Evolutionary conservation across 306 rosid species (phyloP), one percentile per base, ranked within the genome.

Genomic region (Mimosa pudica): DNA sequence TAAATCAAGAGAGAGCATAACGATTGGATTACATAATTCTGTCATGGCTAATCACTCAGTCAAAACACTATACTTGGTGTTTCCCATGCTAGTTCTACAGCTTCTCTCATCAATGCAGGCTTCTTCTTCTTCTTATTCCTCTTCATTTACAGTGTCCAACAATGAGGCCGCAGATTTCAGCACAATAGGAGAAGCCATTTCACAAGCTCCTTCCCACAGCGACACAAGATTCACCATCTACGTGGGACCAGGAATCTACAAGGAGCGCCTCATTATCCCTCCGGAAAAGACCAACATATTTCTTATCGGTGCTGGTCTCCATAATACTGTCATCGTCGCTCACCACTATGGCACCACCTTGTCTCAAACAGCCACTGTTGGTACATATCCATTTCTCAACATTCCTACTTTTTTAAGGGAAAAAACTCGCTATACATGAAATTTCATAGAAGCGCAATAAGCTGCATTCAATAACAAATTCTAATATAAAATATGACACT

Each of bases 161-260:
- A 61, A 32, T 52, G 76, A 63, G 13, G 10, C 0, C 5, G 76
- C 33, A 52, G 76, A 72, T 35, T 72, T 51, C 48, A 17, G 16
- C 2, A 51, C 76, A n/a, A 52, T 72, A 1, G 14, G n/a, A 0
- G 48, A 72, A 72, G 76, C 76, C 41, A 52, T 72, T 8, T 47
- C 64, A 8, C 33, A 14, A 33, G 76, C 76, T 72, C 76, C 76
- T 7, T 51, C 9, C 13, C 0, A 13, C 76, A 72, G 64, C 38
- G 10, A 17, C 47, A 35, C 8, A 4, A 35, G 18, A 16, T 9
- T 51, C 46, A 52, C 0, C 32, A 33, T 72, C n/a, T 3, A 6
- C 63, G 9, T 72, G 17, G 47, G 47, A 72, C 8, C 64, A 6
- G 76, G 76, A 52, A 51, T 16, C 24, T 72, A 72, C 61, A 17